Evolutionary conservation across 768 basidiomycete genomes (phyloP).

Genomic region (Amanita polypyramis): DNA sequence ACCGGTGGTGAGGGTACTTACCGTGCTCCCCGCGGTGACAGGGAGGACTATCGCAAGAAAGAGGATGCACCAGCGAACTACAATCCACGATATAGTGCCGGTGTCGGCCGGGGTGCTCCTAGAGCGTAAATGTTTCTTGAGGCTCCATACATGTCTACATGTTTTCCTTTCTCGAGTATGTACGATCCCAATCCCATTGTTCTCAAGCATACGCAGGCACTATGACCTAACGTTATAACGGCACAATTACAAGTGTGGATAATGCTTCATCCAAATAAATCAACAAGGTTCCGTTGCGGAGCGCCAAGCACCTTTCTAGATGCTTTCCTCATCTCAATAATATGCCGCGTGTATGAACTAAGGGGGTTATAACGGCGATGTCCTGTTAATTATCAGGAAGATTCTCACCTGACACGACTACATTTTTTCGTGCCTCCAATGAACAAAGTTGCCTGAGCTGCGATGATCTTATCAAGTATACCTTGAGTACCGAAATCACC

Average conservation of each 20-base stretch:
- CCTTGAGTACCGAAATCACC: slow-evolving; percentile 40
- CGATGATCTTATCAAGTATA: slow-evolving; percentile 48
- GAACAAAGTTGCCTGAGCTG: slow-evolving; percentile 37
- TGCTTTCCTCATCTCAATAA: slow-evolving; percentile 31
- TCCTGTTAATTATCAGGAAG: background rate
- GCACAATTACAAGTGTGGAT: background rate
- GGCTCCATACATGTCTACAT: background rate
- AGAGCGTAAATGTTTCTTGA: slow-evolving; percentile 37
- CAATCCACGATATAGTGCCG: slow-evolving; percentile 78
- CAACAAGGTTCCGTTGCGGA: slow-evolving; percentile 29
- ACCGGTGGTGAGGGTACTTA: slow-evolving; percentile 64
- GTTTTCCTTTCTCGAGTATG: slow-evolving; percentile 7
- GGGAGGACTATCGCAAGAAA: slow-evolving; percentile 91
- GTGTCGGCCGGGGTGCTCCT: slow-evolving; percentile 83
- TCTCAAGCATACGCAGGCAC: background rate
- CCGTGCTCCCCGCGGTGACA: slow-evolving; percentile 80
- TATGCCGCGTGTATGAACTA: slow-evolving; percentile 45
- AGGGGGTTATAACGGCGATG: background rate
- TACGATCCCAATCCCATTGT: background rate
- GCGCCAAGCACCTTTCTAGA: slow-evolving; percentile 12
- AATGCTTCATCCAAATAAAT: slow-evolving; percentile 27
- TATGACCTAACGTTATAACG: background rate
- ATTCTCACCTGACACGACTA: slow-evolving; percentile 32
- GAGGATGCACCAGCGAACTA: slow-evolving; percentile 83
- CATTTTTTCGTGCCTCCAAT: slow-evolving; percentile 38